Evolutionary conservation across 2,329 filamentous ascomycete genomes (phyloP).

Genomic region (Nemania abortiva): DNA sequence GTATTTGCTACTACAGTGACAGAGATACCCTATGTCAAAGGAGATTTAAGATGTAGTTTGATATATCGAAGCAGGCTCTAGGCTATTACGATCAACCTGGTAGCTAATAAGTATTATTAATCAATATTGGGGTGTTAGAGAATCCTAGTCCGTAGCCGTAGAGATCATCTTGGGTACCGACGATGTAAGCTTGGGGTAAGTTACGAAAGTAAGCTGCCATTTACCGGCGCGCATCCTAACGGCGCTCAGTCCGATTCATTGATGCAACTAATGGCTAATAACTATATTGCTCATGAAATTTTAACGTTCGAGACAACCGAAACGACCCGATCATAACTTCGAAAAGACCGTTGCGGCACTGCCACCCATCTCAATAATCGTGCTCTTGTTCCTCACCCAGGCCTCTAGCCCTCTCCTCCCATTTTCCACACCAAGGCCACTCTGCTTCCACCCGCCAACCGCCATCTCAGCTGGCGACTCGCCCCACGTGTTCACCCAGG

Average conservation of each 20-base stretch:
- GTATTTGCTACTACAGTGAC: not conserved
- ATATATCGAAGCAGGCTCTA: not conserved
- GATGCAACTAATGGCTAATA: not conserved
- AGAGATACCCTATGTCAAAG: not conserved
- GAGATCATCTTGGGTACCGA: not conserved
- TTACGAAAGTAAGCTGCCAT: not conserved
- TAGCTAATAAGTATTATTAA: not conserved
- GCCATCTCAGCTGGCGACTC: constrained; percentile 92
- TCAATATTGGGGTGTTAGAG: not conserved
- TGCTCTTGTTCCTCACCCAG: constrained; percentile 90
- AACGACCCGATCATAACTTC: constrained; percentile 66
- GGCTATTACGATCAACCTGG: not conserved
- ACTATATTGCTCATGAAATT: not conserved
- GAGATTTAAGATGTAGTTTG: too few relatives aligned
- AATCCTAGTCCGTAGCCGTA: not conserved
- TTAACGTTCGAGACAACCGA: not conserved
- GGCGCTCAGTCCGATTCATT: not conserved
- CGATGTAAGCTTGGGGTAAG: not conserved
- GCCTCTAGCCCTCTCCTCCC: constrained; percentile 81
- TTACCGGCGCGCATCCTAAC: not conserved
- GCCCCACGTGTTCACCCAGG: constrained; percentile 95
- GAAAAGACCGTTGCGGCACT: constrained; percentile 78
- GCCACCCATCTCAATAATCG: constrained; percentile 83
- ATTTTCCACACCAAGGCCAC: constrained; percentile 89
- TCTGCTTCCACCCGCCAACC: constrained; percentile 92